phyloP scores from a whole-genome alignment of 129 eudicot genomes.

The Deinandra increscens region DNA sequence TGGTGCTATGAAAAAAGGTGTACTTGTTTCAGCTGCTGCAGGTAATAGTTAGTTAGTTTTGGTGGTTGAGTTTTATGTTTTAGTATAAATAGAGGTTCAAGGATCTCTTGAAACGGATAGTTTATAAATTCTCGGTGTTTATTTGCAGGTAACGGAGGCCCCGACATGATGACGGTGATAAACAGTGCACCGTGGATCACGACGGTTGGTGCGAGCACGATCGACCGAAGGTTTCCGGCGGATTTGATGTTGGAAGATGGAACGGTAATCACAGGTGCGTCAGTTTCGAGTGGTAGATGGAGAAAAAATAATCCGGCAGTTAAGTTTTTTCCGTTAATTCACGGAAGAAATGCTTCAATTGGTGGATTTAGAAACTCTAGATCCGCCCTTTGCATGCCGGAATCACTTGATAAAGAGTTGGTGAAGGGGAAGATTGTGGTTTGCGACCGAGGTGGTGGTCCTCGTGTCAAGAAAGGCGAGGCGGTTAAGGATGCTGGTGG shows the following conservation, averaged over 20 bases:
- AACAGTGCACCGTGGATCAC: slow-evolving; percentile 91
- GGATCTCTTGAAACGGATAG: no score
- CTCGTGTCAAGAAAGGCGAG: slow-evolving; percentile 57
- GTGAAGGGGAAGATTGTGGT: slow-evolving; percentile 69
- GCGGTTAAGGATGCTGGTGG: slow-evolving; percentile 68
- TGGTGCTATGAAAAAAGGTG: slow-evolving; percentile 69
- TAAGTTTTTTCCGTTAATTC: slow-evolving; percentile 43
- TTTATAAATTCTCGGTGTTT: no score
- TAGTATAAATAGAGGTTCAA: no score
- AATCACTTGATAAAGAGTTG: slow-evolving; percentile 41
- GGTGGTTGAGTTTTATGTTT: no score
- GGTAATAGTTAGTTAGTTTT: slow-evolving; percentile 39
- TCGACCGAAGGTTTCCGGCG: slow-evolving; percentile 68
- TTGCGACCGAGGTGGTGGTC: slow-evolving; percentile 54
- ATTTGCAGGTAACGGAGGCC: slow-evolving; percentile 81
- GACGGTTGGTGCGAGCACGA: slow-evolving; percentile 80
- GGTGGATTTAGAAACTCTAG: slow-evolving; percentile 3
- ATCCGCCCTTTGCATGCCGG: slow-evolving; percentile 46
- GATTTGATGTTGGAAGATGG: slow-evolving; percentile 59
- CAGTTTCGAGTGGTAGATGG: slow-evolving; percentile 44
- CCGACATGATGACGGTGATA: slow-evolving; percentile 39
- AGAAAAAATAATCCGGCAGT: background rate
- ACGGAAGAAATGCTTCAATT: slow-evolving; percentile 50
- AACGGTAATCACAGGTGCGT: slow-evolving; percentile 51
- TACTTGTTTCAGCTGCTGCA: slow-evolving; percentile 74